Conservation (phyloP, 148 eudicot species). For the Silene latifolia region DNA sequence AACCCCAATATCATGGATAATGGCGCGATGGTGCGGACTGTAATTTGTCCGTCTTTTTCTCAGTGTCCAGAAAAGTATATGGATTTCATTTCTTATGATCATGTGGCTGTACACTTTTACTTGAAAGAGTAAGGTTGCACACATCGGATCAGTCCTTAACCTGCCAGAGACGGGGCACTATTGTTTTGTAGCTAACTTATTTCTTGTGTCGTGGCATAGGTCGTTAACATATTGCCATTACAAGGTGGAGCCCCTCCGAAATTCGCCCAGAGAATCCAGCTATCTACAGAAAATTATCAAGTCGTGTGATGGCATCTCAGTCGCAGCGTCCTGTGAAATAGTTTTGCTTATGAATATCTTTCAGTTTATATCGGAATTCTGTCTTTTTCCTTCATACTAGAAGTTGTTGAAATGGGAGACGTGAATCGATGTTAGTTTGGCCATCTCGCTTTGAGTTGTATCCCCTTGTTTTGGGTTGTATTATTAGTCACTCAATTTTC, state of each 20-base stretch:
- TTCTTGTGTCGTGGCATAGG: constrained; percentile 38
- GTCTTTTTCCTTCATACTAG: background rate
- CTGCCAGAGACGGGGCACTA: background rate
- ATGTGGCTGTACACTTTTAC: no score
- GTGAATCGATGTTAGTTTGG: background rate
- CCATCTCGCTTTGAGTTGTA: background rate
- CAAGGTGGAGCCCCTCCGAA: constrained; percentile 73
- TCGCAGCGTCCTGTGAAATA: background rate
- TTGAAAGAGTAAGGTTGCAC: no score
- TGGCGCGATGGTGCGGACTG: background rate
- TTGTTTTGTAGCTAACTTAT: background rate
- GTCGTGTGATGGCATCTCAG: constrained; percentile 43
- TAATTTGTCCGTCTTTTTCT: background rate
- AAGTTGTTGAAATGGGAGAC: background rate
- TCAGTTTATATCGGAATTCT: background rate
- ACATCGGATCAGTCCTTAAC: background rate
- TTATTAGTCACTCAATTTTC: background rate
- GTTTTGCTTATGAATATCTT: background rate
- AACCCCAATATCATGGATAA: no score
- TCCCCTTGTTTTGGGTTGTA: constrained; percentile 11
- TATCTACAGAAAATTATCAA: constrained; percentile 68
- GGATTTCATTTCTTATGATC: background rate
- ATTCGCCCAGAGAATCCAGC: constrained; percentile 58
- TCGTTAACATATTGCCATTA: constrained; percentile 55
- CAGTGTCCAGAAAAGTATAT: background rate